phyloP scores from a whole-genome alignment of 331 rosid species.

The Cydonia oblonga region DNA sequence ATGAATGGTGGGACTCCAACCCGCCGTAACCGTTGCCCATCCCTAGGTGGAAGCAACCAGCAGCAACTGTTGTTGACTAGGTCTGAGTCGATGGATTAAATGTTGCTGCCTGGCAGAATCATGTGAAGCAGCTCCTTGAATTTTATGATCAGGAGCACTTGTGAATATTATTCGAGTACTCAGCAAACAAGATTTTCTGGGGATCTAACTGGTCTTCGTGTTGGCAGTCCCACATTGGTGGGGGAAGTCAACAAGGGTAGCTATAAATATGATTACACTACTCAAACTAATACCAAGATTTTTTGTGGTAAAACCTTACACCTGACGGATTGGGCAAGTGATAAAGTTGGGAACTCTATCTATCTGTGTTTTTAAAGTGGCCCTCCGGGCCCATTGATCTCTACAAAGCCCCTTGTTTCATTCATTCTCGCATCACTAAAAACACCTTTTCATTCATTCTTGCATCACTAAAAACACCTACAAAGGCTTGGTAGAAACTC shows the following conservation, averaged over 20 bases:
- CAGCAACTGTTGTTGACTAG: slow-evolving; percentile 90
- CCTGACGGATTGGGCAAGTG: too few species aligned
- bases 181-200: neutral
- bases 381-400: too few species aligned
- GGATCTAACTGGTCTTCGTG: slow-evolving; percentile 3
- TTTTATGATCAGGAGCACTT: slow-evolving; percentile 70
- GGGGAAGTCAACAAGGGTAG: too few species aligned
- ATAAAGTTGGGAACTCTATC: rapidly evolving
- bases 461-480: too few species aligned
- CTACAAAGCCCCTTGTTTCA: too few species aligned
- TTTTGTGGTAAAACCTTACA: too few species aligned
- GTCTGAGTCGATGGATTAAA: slow-evolving; percentile 69
- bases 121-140: slow-evolving; percentile 86
- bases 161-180: slow-evolving; percentile 28
- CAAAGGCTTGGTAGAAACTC: too few species aligned
- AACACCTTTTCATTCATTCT: too few species aligned
- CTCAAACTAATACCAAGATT: rapidly evolving
- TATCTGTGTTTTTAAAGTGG: too few species aligned
- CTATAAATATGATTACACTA: too few species aligned
- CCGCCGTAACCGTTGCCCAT: rapidly evolving
- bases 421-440: too few species aligned
- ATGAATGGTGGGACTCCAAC: neutral
- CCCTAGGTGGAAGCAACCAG: slow-evolving; percentile 81
- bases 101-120: slow-evolving; percentile 90
- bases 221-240: too few species aligned